Conservation (phyloP, 2,329 filamentous ascomycete species). For the Bertia moriformis region DNA sequence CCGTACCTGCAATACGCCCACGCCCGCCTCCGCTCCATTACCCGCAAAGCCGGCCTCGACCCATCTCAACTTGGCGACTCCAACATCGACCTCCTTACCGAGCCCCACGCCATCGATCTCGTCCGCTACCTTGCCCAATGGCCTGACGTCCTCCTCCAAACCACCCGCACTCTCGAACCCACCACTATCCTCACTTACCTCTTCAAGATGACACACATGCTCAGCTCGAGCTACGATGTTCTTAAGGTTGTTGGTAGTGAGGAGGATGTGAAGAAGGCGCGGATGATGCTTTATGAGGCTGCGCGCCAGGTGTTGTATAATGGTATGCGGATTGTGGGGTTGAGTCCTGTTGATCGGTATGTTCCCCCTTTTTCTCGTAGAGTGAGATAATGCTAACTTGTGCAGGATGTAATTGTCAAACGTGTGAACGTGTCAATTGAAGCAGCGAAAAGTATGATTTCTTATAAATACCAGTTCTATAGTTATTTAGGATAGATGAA, state of each 20-base stretch:
- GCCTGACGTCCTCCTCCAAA: conserved; percentile 49
- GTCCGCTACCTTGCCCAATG: conserved; percentile 47
- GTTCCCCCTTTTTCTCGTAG: conserved; percentile 4
- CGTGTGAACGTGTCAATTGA: too few species aligned
- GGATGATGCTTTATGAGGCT: conserved; percentile 45
- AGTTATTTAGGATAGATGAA: too few species aligned
- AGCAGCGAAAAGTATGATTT: background rate
- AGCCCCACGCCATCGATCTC: conserved; percentile 45
- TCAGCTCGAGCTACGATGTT: conserved; percentile 47
- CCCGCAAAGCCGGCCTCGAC: conserved; percentile 12
- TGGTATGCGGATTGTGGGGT: conserved; percentile 49
- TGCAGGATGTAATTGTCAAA: conserved; percentile 1
- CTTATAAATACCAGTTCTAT: too few species aligned
- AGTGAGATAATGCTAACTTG: background rate
- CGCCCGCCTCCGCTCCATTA: conserved; percentile 37
- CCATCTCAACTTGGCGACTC: conserved; percentile 31
- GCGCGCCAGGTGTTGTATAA: conserved; percentile 50
- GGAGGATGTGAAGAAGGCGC: conserved; percentile 37
- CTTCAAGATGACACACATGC: conserved; percentile 49
- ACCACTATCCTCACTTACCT: conserved; percentile 52
- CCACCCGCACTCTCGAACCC: conserved; percentile 52
- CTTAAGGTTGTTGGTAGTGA: conserved; percentile 44
- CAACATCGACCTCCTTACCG: conserved; percentile 44
- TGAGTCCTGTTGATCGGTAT: conserved; percentile 48
- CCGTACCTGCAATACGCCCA: conserved; percentile 62